These are phyloP conservation scores for Populus hybrid DNA, from an alignment of 441 rosid species.

Conservation along the genomic window DNA sequence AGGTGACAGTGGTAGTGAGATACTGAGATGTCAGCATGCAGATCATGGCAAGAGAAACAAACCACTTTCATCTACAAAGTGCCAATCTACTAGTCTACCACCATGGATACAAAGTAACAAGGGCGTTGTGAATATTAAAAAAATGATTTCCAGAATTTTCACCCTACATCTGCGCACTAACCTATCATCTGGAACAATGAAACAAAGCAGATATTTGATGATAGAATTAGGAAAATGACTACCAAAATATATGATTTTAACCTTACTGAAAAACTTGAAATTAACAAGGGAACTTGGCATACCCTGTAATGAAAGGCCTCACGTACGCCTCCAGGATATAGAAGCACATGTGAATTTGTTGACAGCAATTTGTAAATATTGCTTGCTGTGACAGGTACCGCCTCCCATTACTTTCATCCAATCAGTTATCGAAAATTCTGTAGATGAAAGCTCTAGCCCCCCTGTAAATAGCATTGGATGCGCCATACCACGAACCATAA, in stretches of 20 bases:
- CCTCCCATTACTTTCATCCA: conserved; percentile 75
- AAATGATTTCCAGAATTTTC: not conserved
- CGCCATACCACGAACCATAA: conserved; percentile 61
- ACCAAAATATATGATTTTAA: not conserved
- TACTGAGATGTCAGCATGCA: not conserved
- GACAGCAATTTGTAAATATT: conserved; percentile 72
- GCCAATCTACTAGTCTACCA: not conserved
- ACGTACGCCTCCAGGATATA: conserved; percentile 87
- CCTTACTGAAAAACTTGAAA: not conserved
- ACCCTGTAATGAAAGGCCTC: conserved; percentile 92
- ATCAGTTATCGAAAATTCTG: conserved; percentile 39
- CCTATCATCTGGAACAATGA: not conserved
- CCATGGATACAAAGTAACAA: not conserved
- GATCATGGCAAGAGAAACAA: not conserved
- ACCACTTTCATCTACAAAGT: not conserved
- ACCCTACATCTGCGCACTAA: not conserved
- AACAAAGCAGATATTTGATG: not conserved
- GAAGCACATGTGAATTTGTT: conserved; percentile 71
- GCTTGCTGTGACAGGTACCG: conserved; percentile 62
- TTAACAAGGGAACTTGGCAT: conserved; percentile 2
- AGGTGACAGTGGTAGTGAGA: not conserved
- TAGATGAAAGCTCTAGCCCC: conserved; percentile 12
- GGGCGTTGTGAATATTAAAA: not conserved
- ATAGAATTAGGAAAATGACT: not conserved
- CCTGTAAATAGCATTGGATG: conserved; percentile 59